These are phyloP conservation scores for Chlorella sp. DNA, from an alignment of 139 green algal species.

Conservation along the genomic window DNA sequence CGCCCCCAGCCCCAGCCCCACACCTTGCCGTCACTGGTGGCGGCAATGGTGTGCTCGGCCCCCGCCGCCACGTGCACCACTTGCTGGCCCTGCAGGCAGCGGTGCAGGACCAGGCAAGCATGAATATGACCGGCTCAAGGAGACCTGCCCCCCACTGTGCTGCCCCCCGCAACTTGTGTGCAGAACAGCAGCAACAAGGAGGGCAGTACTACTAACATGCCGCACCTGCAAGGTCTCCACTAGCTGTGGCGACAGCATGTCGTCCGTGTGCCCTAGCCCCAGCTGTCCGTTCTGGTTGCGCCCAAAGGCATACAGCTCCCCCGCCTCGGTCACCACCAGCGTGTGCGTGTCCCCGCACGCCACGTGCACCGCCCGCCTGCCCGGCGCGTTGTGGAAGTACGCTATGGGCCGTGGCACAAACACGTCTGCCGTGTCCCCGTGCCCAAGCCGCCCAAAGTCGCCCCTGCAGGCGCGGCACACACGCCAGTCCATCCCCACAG, in stretches of 20 bases:
- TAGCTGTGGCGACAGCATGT: conserved; percentile 44
- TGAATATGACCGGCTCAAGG: too few relatives aligned
- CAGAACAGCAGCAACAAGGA: too few relatives aligned
- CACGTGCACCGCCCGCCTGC: conserved; percentile 34
- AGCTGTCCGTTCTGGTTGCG: conserved; percentile 85
- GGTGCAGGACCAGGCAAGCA: background rate
- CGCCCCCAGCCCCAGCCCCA: conserved; percentile 78
- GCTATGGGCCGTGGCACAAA: conserved; percentile 70
- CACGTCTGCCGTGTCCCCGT: conserved; percentile 65
- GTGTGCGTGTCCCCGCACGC: conserved; percentile 89
- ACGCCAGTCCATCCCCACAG: too few relatives aligned
- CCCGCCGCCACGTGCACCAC: conserved; percentile 57
- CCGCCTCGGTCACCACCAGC: conserved; percentile 48
- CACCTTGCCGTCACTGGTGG: conserved; percentile 37
- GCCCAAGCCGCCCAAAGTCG: conserved; percentile 84
- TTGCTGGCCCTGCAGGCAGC: conserved; percentile 31
- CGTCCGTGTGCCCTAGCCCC: conserved; percentile 60
- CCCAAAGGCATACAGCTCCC: conserved; percentile 65
- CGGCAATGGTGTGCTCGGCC: conserved; percentile 68
- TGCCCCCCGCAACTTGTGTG: too few relatives aligned
- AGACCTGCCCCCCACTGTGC: too few relatives aligned
- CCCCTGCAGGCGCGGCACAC: conserved; percentile 48
- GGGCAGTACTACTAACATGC: too few relatives aligned
- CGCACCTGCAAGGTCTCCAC: conserved; percentile 58
- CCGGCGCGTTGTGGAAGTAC: conserved; percentile 48